Evolutionary conservation across 1,284 basidiomycete species (phyloP), one percentile per base, ranked within the genome.

Genomic region (Naganishia cerealis): DNA sequence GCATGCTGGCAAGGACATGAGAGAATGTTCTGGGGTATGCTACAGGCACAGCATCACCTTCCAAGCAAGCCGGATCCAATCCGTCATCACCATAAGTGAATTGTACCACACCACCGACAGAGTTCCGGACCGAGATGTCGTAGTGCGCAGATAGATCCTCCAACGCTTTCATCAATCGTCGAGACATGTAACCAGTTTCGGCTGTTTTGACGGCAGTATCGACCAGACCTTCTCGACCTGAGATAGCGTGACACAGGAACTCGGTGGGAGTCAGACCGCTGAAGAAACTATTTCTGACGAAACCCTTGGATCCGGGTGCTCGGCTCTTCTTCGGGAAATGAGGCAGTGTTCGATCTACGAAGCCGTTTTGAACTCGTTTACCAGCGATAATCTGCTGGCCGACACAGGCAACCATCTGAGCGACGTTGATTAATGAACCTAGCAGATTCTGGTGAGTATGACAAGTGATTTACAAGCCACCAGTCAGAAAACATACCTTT

Each of bases 151-250:
- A 94, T 57, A 99, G 83, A 83, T 99, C 96, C 79, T 99, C 96
- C 72, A 99, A 82, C 2, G 96, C 95, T 75, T 78, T 66, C 96
- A 99, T 99, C 73, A 99, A 81, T 71, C 96, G 90, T 70, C 96
- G 88, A 76, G 95, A 92, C 95, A 99, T 99, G 83, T 99, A 99
- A 52, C 96, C 96, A 1, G 96, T 99, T 81, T 99, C 96, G 21
- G 96, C 96, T 0, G 96, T 99, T 83, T 99, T 99, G 81, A 99
- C 96, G 29, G 96, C 96, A 0, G 96, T 99, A 82, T 99, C 96
- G 76, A 99, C 95, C 55, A 99, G 82, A 82, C 96, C 96, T 83
- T 99, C 96, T 78, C 96, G 90, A 73, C 96, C 96, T 26, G 95
- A 98, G 75, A 99, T 98, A 70, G 94, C 96, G 82, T 99, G 96